Conservation (phyloP, 2,329 filamentous ascomycete species). For the Parastagonospora avenae region DNA sequence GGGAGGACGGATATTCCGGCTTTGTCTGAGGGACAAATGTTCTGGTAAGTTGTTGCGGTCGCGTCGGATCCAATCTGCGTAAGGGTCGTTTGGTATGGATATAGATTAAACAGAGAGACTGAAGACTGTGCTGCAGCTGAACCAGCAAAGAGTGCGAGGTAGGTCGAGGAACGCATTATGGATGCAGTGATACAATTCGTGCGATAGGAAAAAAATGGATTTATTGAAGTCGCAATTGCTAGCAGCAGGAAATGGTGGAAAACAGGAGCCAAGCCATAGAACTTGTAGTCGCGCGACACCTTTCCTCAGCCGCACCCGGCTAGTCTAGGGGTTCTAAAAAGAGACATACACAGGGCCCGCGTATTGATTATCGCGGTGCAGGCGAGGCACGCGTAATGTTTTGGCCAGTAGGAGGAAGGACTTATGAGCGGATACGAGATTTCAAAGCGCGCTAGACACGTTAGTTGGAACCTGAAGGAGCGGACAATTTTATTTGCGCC, state of each 20-base stretch:
- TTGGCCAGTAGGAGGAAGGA: too few species aligned
- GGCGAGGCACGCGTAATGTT: too few species aligned
- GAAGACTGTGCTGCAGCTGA: conserved; percentile 24
- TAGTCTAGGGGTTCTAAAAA: neutral
- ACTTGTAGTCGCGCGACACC: neutral
- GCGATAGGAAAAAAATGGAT: neutral
- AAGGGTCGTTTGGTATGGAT: conserved; percentile 15
- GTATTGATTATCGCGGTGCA: too few species aligned
- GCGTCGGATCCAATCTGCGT: conserved; percentile 26
- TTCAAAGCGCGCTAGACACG: too few species aligned
- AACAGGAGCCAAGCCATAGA: neutral
- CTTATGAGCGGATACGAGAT: too few species aligned
- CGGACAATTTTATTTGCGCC: too few species aligned
- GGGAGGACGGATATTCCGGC: conserved; percentile 17
- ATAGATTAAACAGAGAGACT: conserved; percentile 21
- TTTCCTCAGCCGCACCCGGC: neutral
- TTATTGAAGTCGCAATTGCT: neutral
- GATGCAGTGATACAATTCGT: neutral
- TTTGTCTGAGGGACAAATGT: conserved; percentile 15
- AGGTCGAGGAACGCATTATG: conserved; percentile 25
- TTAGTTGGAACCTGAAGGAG: too few species aligned
- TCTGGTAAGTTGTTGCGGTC: conserved; percentile 28
- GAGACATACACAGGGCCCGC: neutral
- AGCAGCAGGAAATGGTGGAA: neutral
- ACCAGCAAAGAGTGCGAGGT: conserved; percentile 20